Conservation (phyloP, 2,329 filamentous ascomycete species). For the Aureobasidium sp. region DNA sequence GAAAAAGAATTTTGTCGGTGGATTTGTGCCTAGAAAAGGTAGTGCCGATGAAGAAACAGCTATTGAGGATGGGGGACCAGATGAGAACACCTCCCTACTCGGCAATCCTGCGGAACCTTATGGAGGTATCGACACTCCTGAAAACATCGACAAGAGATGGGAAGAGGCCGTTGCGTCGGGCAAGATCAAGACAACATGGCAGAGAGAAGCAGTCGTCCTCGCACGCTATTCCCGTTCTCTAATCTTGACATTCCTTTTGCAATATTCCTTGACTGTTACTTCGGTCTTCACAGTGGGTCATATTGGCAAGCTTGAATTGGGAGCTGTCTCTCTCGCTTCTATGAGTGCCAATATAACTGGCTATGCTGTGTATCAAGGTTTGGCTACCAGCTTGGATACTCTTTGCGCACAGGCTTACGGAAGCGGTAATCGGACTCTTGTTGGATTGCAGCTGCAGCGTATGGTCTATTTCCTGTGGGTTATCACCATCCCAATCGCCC, state of each 20-base stretch:
- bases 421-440: constrained; percentile 70
- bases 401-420: constrained; percentile 90
- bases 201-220: constrained; percentile 76
- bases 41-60: constrained; percentile 10
- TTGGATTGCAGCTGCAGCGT: constrained; percentile 71
- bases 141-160: constrained; percentile 64
- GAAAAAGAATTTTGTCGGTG: background rate
- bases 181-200: constrained; percentile 81
- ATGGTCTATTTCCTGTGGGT: constrained; percentile 69
- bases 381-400: constrained; percentile 83
- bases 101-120: constrained; percentile 28
- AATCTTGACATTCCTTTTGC: constrained; percentile 36
- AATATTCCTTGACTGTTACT: constrained; percentile 38
- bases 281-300: constrained; percentile 38
- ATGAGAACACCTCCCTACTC: constrained; percentile 17
- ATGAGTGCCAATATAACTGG: constrained; percentile 41
- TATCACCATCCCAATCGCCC: constrained; percentile 62
- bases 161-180: constrained; percentile 74
- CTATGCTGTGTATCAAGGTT: constrained; percentile 42
- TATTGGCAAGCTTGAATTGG: constrained; percentile 37
- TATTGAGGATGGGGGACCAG: background rate
- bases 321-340: constrained; percentile 35
- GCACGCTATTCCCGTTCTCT: constrained; percentile 37
- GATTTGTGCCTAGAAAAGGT: constrained; percentile 12
- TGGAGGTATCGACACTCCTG: constrained; percentile 37